A percentile compares a stretch with the other conserved stretches of the same genome.
phyloP scores from a whole-genome alignment of 2,329 filamentous ascomycete genomes.

The Eurotiales sp. region DNA sequence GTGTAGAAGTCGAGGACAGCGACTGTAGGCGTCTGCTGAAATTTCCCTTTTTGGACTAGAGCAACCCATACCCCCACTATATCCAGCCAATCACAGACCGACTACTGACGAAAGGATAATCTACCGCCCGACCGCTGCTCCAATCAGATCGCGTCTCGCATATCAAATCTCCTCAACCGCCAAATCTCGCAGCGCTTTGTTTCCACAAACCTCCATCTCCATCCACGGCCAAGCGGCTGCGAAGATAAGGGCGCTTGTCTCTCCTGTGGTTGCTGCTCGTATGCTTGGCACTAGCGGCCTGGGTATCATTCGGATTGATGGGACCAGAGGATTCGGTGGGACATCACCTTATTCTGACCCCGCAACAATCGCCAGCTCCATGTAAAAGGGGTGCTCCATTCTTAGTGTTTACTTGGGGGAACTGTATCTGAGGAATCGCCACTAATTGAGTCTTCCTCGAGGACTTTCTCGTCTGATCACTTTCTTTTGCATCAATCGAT shows the following conservation, averaged over 20 bases:
- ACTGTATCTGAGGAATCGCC: background rate
- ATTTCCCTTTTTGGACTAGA: constrained; percentile 4
- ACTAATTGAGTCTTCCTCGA: background rate
- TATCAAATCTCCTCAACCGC: background rate
- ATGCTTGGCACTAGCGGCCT: too few species aligned
- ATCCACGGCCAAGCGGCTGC: background rate
- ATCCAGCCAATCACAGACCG: constrained; percentile 1
- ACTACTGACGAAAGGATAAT: background rate
- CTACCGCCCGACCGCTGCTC: background rate
- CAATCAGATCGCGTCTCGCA: background rate
- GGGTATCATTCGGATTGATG: too few species aligned
- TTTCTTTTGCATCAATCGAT: background rate
- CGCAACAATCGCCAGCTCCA: too few species aligned
- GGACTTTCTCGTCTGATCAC: background rate
- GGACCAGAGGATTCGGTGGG: too few species aligned
- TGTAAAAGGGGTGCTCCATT: background rate
- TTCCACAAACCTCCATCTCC: background rate
- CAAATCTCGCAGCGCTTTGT: too few species aligned
- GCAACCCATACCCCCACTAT: background rate
- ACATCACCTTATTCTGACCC: too few species aligned
- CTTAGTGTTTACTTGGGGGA: too few species aligned
- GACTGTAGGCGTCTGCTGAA: constrained; percentile 10
- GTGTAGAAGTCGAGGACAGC: background rate
- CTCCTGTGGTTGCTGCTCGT: too few species aligned
- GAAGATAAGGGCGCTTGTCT: too few species aligned